A percentile compares a stretch with the other conserved stretches of the same genome.
Evolutionary conservation across 2,329 filamentous ascomycete genomes (phyloP).

Genomic region (Pyricularia grisea): DNA sequence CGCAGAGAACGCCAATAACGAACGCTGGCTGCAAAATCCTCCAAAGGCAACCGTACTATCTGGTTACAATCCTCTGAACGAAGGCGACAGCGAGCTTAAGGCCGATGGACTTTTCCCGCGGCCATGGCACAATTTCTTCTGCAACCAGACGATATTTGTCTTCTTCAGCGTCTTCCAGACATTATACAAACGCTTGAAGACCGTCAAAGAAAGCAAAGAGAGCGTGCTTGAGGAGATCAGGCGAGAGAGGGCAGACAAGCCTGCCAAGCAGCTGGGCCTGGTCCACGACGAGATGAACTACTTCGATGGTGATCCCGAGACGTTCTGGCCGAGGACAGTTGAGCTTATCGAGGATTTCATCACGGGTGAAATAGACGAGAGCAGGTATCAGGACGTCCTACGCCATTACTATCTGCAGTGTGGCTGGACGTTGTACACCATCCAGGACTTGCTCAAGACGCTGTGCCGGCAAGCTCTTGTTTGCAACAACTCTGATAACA

Average conservation of each 20-base stretch:
- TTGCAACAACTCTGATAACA: conserved; percentile 78
- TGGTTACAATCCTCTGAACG: conserved; percentile 45
- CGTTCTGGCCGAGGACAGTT: conserved; percentile 79
- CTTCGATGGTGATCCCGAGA: conserved; percentile 57
- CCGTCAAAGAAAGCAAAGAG: conserved; percentile 71
- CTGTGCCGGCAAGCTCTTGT: conserved; percentile 71
- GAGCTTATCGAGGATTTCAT: conserved; percentile 82
- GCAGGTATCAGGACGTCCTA: conserved; percentile 79
- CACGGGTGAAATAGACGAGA: conserved; percentile 70
- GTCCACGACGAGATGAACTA: conserved; percentile 71
- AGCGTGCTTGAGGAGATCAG: conserved; percentile 65
- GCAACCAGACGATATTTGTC: conserved; percentile 84
- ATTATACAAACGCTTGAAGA: conserved; percentile 75
- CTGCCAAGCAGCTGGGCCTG: conserved; percentile 75
- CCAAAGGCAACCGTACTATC: conserved; percentile 45
- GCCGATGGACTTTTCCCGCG: conserved; percentile 74
- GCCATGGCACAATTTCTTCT: conserved; percentile 80
- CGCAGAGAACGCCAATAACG: conserved; percentile 53
- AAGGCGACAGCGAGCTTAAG: conserved; percentile 55
- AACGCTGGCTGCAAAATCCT: conserved; percentile 54
- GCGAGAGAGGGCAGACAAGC: conserved; percentile 65
- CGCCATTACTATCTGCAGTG: conserved; percentile 84
- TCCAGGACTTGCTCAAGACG: conserved; percentile 78
- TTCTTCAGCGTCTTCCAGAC: conserved; percentile 91
- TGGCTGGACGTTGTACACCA: conserved; percentile 89